Evolutionary conservation across 768 basidiomycete species (phyloP).

Genomic region (Cystoderma amianthinum): DNA sequence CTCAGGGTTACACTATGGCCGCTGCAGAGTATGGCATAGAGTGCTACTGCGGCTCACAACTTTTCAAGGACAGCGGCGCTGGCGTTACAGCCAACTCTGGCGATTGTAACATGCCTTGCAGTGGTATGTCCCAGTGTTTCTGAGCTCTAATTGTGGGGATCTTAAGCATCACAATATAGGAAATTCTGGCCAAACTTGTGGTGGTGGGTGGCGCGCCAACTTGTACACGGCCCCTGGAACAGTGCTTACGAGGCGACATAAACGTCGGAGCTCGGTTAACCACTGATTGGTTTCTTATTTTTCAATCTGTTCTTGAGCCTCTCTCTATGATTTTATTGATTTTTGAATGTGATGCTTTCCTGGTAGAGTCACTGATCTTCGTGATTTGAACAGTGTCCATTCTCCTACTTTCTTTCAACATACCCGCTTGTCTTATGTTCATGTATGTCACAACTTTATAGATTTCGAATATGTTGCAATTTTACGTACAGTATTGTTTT

Average conservation of each 20-base stretch:
- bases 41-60: slow-evolving; percentile 25
- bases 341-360: too few species aligned
- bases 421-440: too few species aligned
- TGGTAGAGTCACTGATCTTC: too few species aligned
- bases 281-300: too few species aligned
- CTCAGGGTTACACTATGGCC: slow-evolving; percentile 21
- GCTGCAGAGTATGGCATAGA: slow-evolving; percentile 25
- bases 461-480: too few species aligned
- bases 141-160: not conserved
- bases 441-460: too few species aligned
- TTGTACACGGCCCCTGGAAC: slow-evolving; percentile 11
- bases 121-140: slow-evolving; percentile 15
- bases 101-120: slow-evolving; percentile 22
- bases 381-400: too few species aligned
- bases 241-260: slow-evolving; percentile 1
- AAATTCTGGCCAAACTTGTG: slow-evolving; percentile 21
- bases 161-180: slow-evolving; percentile 8
- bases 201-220: slow-evolving; percentile 24
- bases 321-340: too few species aligned
- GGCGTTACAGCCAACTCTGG: slow-evolving; percentile 10
- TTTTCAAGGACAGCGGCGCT: slow-evolving; percentile 14
- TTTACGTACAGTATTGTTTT: too few species aligned
- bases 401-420: too few species aligned
- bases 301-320: too few species aligned
- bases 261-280: too few species aligned